Evolutionary conservation across 768 basidiomycete genomes (phyloP).

Genomic region (Polyporus arcularius): DNA sequence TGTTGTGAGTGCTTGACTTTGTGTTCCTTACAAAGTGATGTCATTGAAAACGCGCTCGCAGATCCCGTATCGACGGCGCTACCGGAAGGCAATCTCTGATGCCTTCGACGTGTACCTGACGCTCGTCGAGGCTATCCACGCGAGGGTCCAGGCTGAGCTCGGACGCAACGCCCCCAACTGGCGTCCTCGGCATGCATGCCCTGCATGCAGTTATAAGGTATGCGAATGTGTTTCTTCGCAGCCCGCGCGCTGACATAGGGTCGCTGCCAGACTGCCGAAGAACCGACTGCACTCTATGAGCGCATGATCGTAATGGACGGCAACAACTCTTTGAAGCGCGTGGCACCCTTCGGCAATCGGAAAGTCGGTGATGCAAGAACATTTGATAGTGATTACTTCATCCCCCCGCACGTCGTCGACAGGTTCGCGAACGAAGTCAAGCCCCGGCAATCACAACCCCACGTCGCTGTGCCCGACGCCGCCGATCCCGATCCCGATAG

Average conservation of each 20-base stretch:
- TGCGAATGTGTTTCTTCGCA: too few species aligned
- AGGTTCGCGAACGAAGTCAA: conserved; percentile 33
- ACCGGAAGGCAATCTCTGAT: conserved; percentile 29
- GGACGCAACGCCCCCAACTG: conserved; percentile 33
- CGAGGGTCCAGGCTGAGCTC: conserved; percentile 26
- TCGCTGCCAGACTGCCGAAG: too few species aligned
- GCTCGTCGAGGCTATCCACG: conserved; percentile 24
- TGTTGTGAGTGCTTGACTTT: conserved; percentile 12
- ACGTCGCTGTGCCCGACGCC: background rate
- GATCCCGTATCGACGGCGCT: conserved; percentile 28
- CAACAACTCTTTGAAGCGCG: conserved; percentile 26
- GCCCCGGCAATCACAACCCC: conserved; percentile 22
- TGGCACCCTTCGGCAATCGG: conserved; percentile 24
- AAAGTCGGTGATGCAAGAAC: conserved; percentile 21
- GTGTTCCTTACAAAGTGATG: too few species aligned
- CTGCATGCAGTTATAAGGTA: conserved; percentile 39
- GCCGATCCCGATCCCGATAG: background rate
- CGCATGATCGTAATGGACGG: too few species aligned
- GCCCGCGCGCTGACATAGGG: too few species aligned
- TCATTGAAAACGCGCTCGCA: conserved; percentile 13
- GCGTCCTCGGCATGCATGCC: conserved; percentile 36
- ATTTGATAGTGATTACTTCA: conserved; percentile 29
- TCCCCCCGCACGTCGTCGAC: conserved; percentile 30
- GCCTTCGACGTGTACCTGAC: conserved; percentile 39
- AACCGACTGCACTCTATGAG: too few species aligned